phyloP scores from a whole-genome alignment of 192 early-diverging fungal species.

The Entomortierella beljakovae region DNA sequence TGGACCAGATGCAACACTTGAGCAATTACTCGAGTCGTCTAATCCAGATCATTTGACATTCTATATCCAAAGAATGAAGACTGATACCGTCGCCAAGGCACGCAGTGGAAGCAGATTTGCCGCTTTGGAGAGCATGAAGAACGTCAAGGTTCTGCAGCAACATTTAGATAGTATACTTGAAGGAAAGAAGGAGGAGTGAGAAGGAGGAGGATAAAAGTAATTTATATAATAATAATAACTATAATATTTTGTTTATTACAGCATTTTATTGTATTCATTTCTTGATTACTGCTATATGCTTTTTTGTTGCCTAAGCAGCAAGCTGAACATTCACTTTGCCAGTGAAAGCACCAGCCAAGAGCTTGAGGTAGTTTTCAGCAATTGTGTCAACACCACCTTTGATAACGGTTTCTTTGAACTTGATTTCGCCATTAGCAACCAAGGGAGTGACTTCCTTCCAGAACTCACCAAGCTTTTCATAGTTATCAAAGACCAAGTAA shows the following conservation, averaged over 20 bases:
- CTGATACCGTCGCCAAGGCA: constrained; percentile 49
- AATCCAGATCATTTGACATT: constrained; percentile 36
- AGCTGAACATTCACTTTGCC: constrained; percentile 45
- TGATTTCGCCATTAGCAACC: constrained; percentile 39
- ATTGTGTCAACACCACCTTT: constrained; percentile 2
- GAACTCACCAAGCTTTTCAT: constrained; percentile 19
- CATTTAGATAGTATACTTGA: constrained; percentile 19
- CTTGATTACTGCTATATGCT: neutral
- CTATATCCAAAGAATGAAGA: constrained; percentile 53
- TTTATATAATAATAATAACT: neutral
- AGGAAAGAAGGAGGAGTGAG: constrained; percentile 3
- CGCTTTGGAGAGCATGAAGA: constrained; percentile 51
- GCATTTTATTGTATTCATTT: neutral
- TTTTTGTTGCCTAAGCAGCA: constrained; percentile 2
- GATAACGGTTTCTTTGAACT: constrained; percentile 14
- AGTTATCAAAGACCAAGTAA: constrained; percentile 23
- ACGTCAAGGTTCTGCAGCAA: constrained; percentile 46
- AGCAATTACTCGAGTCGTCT: constrained; percentile 29
- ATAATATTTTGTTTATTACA: too few relatives aligned
- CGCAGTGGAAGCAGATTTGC: constrained; percentile 47
- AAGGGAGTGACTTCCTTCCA: constrained; percentile 29
- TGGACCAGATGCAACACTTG: constrained; percentile 37
- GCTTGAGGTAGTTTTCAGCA: constrained; percentile 15
- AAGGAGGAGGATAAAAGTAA: constrained; percentile 3
- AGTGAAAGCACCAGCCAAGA: constrained; percentile 18